Conservation (phyloP, 129 eudicot species). For the Arctium minus region DNA sequence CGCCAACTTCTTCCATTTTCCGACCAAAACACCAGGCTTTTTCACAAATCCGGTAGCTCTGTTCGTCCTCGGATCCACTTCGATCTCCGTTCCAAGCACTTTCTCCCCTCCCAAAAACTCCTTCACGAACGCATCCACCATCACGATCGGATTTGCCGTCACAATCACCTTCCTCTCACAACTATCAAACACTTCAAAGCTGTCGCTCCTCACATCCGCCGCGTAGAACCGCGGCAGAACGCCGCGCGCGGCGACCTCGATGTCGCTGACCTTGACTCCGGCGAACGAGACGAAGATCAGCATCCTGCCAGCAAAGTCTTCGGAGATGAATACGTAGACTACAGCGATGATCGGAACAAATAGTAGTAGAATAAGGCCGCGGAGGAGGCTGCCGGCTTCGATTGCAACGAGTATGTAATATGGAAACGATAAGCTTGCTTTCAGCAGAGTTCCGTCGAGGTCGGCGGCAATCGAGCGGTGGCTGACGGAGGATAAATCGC, state of each 20-base stretch:
- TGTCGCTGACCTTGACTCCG: constrained; percentile 57
- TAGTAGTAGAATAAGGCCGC: constrained; percentile 61
- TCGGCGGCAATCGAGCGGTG: constrained; percentile 84
- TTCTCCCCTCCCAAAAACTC: constrained; percentile 85
- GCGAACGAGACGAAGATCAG: constrained; percentile 62
- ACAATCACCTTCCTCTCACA: constrained; percentile 69
- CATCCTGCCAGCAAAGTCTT: constrained; percentile 61
- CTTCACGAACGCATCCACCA: constrained; percentile 86
- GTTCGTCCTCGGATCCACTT: constrained; percentile 68
- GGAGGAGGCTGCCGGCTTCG: constrained; percentile 89
- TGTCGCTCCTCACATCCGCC: constrained; percentile 63
- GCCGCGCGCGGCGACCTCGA: constrained; percentile 66
- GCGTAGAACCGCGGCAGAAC: constrained; percentile 82
- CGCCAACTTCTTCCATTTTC: constrained; percentile 62
- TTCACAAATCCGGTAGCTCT: constrained; percentile 84
- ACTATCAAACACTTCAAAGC: constrained; percentile 59
- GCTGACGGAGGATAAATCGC: constrained; percentile 42
- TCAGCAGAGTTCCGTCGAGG: constrained; percentile 90
- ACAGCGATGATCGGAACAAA: constrained; percentile 59
- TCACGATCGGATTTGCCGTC: constrained; percentile 86
- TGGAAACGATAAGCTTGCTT: constrained; percentile 67
- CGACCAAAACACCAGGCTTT: constrained; percentile 74
- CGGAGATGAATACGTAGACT: constrained; percentile 67
- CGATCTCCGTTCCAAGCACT: constrained; percentile 89
- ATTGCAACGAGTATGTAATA: constrained; percentile 87